Percentiles rank a stretch among this genome's conserved stretches.
Conservation (phyloP, 1,139 yeast species). For the Candida albicans region DNA sequence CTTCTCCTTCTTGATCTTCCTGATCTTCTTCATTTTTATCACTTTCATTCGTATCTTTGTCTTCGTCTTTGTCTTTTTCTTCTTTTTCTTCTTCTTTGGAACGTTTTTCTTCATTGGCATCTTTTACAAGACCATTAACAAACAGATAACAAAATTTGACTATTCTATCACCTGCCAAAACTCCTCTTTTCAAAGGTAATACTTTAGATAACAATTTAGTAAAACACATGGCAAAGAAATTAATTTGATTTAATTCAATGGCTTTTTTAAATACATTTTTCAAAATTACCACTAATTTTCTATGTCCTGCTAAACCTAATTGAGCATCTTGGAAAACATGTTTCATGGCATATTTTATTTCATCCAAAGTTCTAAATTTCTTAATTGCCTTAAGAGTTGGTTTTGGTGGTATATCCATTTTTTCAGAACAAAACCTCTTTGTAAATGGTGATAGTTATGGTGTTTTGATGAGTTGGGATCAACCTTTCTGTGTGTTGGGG, state of each 20-base stretch:
- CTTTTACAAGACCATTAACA: slow-evolving; percentile 49
- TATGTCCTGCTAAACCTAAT: slow-evolving; percentile 67
- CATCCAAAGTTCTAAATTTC: slow-evolving; percentile 25
- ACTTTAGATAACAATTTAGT: slow-evolving; percentile 63
- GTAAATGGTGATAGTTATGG: too few species aligned
- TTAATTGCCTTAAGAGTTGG: slow-evolving; percentile 23
- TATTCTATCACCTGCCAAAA: slow-evolving; percentile 72
- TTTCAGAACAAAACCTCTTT: background rate
- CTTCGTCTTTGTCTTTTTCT: slow-evolving; percentile 29
- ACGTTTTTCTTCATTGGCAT: slow-evolving; percentile 22
- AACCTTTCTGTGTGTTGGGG: too few species aligned
- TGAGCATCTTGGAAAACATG: slow-evolving; percentile 85
- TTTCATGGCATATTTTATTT: slow-evolving; percentile 49
- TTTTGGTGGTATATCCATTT: slow-evolving; percentile 12
- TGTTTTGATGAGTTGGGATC: too few species aligned
- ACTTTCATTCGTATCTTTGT: too few species aligned
- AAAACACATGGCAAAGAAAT: slow-evolving; percentile 60
- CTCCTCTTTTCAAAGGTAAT: slow-evolving; percentile 68
- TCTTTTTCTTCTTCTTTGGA: slow-evolving; percentile 24
- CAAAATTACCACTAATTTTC: slow-evolving; percentile 67
- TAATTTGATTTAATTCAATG: slow-evolving; percentile 49
- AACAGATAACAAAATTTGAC: slow-evolving; percentile 74
- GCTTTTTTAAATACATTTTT: slow-evolving; percentile 61
- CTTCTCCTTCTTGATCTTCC: slow-evolving; percentile 40
- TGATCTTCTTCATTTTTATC: slow-evolving; percentile 22